phyloP scores from a whole-genome alignment of 148 eudicot genomes.

The Pharnaceum exiguum region DNA sequence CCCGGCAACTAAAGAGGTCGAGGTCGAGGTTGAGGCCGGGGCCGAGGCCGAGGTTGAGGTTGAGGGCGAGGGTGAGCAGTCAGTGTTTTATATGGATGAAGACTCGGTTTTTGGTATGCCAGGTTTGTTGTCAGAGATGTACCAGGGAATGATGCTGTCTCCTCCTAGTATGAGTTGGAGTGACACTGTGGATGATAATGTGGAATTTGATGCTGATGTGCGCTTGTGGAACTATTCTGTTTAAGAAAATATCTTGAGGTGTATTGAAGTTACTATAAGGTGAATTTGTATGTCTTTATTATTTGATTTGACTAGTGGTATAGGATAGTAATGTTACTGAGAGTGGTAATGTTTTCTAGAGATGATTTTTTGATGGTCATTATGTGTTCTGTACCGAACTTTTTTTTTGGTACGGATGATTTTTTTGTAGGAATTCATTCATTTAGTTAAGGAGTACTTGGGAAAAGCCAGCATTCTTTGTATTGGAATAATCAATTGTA shows the following conservation, averaged over 20 bases:
- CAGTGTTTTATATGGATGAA: slow-evolving; percentile 35
- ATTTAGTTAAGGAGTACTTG: no score
- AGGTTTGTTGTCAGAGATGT: slow-evolving; percentile 51
- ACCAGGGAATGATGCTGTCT: slow-evolving; percentile 47
- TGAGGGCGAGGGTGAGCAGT: not conserved
- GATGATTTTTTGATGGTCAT: no score
- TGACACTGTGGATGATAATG: not conserved
- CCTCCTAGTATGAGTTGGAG: not conserved
- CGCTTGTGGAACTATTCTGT: slow-evolving; percentile 31
- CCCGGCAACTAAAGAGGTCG: no score
- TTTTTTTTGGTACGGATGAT: no score
- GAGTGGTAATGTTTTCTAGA: no score
- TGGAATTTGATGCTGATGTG: slow-evolving; percentile 13
- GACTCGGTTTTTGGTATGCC: slow-evolving; percentile 50
- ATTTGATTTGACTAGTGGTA: not conserved
- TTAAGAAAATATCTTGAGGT: not conserved
- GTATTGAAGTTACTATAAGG: no score
- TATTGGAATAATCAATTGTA: no score
- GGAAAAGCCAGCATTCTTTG: no score
- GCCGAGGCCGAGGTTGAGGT: not conserved
- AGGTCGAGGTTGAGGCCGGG: not conserved
- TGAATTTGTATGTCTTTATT: no score
- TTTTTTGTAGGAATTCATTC: no score
- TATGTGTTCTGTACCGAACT: no score
- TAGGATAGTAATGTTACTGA: no score